Base-by-base conservation (phyloP, 345 rosid genomes). In the Bruguiera gymnorhiza region DNA sequence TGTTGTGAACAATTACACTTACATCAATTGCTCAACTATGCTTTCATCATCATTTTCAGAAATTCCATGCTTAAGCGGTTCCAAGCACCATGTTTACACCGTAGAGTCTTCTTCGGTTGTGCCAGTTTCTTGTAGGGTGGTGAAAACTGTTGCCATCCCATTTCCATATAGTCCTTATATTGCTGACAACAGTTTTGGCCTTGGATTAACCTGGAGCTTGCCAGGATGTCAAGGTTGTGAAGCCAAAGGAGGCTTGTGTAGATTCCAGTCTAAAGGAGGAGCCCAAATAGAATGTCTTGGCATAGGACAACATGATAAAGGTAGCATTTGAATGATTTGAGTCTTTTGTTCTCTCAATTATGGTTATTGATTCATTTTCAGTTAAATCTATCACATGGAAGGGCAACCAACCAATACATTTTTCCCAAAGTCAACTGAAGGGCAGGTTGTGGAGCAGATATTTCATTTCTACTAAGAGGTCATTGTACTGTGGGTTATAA, bases 111-210 rank as follows among this genome's bases (percentile, higher is more conserved):
- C 70, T 34, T 36, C 48, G 18, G 56, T 27, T 1, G 27, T 74
- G 60, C 87, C 84, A 0, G 68, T 24, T 26, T 80, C 78, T 62
- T 88, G 94, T 75, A 67, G 70, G 70, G 29, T 31, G 21, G 63
- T 85, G 51, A 86, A 75, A 70, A 79, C 82, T 7, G 78, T 83
- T n/a, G 82, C 84, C n/a, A 83, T 88, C 34, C 94, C 91, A 15
- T 82, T 85, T 75, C 48, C 81, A 6, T 86, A 82, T 20, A 81
- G 83, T 76, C 83, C 88, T 65, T 86, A 80, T 72, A 74, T 88
- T 52, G 63, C 89, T 36, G 94, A 82, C 34, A 73, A 59, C 60
- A 75, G 81, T 55, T 86, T 88, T 39, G 94, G 94, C 18, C 91
- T 88, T 6, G 76, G 82, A 15, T 81, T 88, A 39, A 86, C 85